Percentiles rank a stretch among this genome's conserved stretches.
These are phyloP conservation scores for Symbiodinium pilosum DNA, from an alignment of 73 alveolate species.

Conservation along the genomic window DNA sequence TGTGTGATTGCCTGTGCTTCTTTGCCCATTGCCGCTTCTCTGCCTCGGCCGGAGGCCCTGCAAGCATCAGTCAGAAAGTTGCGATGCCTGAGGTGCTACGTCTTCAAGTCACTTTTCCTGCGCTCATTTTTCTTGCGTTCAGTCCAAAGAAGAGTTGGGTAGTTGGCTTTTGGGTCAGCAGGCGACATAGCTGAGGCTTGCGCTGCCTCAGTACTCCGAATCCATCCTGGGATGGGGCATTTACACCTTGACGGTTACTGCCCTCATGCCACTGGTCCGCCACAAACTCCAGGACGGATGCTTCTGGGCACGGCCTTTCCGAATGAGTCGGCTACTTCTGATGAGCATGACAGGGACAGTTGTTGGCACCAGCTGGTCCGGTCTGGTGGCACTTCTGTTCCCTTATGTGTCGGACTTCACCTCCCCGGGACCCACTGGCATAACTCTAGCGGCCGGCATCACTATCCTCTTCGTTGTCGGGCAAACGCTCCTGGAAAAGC, in stretches of 20 bases:
- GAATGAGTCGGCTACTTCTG: neutral
- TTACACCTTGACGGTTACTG: slow-evolving; percentile 37
- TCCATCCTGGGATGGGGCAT: slow-evolving; percentile 29
- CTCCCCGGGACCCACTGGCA: slow-evolving; percentile 44
- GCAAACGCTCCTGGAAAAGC: neutral
- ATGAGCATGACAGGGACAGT: slow-evolving; percentile 60
- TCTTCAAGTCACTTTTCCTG: slow-evolving; percentile 26
- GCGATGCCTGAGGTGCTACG: slow-evolving; percentile 19
- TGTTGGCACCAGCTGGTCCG: slow-evolving; percentile 67
- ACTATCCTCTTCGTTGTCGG: neutral
- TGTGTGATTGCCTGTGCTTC: no score
- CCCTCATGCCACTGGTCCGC: slow-evolving; percentile 37
- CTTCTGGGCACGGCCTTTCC: neutral
- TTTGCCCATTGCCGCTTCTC: no score
- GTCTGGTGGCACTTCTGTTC: slow-evolving; percentile 48
- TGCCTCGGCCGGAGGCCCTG: no score
- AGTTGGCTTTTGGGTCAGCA: neutral
- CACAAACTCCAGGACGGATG: neutral
- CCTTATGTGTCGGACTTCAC: slow-evolving; percentile 56
- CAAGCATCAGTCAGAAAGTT: neutral
- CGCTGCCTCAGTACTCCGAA: slow-evolving; percentile 74
- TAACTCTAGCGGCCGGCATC: slow-evolving; percentile 30
- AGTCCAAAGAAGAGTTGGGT: no score
- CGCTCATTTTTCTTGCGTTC: no score
- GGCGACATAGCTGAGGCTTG: neutral